Conservation (phyloP, 2,329 filamentous ascomycete species). For the Sodiomyces alkalinus region DNA sequence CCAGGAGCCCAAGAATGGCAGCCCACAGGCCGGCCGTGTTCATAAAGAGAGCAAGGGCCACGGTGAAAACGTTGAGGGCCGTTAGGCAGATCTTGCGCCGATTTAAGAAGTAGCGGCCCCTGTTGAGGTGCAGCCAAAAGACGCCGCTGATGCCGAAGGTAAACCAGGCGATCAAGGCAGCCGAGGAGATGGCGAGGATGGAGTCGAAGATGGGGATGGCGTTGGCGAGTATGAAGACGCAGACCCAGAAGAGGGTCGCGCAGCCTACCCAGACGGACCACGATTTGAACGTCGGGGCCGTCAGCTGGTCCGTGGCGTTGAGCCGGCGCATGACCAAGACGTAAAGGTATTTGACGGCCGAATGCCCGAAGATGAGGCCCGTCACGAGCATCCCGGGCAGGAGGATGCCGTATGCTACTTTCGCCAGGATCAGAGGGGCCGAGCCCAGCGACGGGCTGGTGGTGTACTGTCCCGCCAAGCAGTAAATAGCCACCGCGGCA, state of each 20-base stretch:
- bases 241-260: conserved; percentile 18
- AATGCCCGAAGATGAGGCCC: conserved; percentile 17
- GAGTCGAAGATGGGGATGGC: conserved; percentile 22
- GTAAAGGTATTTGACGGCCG: conserved; percentile 19
- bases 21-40: conserved; percentile 20
- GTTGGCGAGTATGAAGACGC: conserved; percentile 19
- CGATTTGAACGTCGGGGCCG: conserved; percentile 15
- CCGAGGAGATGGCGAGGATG: conserved; percentile 19
- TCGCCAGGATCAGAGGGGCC: conserved; percentile 15
- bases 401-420: conserved; percentile 17
- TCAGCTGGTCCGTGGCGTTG: conserved; percentile 17
- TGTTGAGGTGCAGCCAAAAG: conserved; percentile 21
- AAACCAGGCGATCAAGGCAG: conserved; percentile 21
- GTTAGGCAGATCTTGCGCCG: conserved; percentile 15
- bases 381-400: conserved; percentile 15
- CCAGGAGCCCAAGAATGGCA: conserved; percentile 15
- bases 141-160: conserved; percentile 20
- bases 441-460: conserved; percentile 19
- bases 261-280: conserved; percentile 20
- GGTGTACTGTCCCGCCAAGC: conserved; percentile 15
- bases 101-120: conserved; percentile 14
- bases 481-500: conserved; percentile 16
- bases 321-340: conserved; percentile 17
- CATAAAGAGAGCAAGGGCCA: conserved; percentile 18
- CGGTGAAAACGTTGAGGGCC: conserved; percentile 15